These are phyloP conservation scores for Cyberlindnera euphorbiae DNA, from an alignment of 805 yeast species.

Conservation along the genomic window DNA sequence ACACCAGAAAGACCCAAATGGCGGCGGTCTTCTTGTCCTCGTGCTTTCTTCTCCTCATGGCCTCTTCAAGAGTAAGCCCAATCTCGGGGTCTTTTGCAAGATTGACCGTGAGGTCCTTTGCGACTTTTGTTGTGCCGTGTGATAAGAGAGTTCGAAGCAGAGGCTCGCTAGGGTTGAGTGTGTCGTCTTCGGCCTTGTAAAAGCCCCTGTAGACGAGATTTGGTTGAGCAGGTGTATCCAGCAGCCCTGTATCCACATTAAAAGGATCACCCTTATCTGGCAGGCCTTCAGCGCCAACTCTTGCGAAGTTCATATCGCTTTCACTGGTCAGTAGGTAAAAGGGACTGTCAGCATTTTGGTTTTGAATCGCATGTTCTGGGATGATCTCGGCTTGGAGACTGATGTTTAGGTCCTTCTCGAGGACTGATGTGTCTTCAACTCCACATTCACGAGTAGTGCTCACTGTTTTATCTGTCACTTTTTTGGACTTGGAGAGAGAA, in stretches of 20 bases:
- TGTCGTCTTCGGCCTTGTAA: conserved; percentile 17
- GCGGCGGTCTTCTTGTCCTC: conserved; percentile 7
- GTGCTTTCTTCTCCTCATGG: not conserved
- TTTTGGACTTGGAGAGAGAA: conserved; percentile 6
- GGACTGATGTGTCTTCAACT: no score
- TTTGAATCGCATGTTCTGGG: not conserved
- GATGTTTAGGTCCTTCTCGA: no score
- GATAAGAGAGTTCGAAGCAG: no score
- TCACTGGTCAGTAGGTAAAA: conserved; percentile 2
- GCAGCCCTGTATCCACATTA: not conserved
- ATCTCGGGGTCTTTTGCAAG: conserved; percentile 3
- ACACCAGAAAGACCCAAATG: conserved; percentile 20
- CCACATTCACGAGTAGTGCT: no score
- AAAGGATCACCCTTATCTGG: not conserved
- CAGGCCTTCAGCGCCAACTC: not conserved
- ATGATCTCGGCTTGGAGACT: no score
- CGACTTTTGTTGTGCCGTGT: no score
- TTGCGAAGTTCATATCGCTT: conserved; percentile 2
- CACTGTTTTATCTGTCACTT: no score
- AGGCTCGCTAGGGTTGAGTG: conserved; percentile 6
- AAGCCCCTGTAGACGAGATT: conserved; percentile 10
- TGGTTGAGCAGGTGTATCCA: not conserved
- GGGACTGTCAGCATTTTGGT: not conserved
- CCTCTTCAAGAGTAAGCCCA: not conserved
- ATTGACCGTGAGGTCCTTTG: no score